Conservation (phyloP, 495 filamentous ascomycete species). For the Aspergillus sclerotiicarbonarius region DNA sequence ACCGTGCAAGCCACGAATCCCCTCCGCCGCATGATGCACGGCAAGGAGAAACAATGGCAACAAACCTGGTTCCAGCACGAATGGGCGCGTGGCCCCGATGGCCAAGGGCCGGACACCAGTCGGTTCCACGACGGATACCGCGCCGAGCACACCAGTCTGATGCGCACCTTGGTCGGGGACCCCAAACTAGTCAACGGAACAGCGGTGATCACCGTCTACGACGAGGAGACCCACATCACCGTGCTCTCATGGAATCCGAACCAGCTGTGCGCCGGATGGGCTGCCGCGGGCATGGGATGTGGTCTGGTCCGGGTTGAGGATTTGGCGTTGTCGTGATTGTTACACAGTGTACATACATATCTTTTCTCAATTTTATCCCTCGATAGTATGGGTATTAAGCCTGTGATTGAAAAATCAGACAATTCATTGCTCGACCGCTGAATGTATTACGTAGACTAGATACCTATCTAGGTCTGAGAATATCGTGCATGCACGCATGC, state of each 20-base stretch:
- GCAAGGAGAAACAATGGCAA: slow-evolving; percentile 54
- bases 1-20: slow-evolving; percentile 56
- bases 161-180: slow-evolving; percentile 32
- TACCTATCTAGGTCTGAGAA: neutral
- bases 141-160: slow-evolving; percentile 40
- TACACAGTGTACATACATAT: neutral
- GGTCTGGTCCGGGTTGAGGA: slow-evolving; percentile 70
- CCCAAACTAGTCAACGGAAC: slow-evolving; percentile 35
- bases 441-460: neutral
- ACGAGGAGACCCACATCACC: slow-evolving; percentile 57
- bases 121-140: slow-evolving; percentile 61
- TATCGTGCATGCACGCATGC: neutral
- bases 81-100: slow-evolving; percentile 42
- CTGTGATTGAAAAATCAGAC: neutral
- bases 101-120: slow-evolving; percentile 39
- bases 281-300: slow-evolving; percentile 58
- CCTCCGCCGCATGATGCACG: slow-evolving; percentile 50
- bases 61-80: slow-evolving; percentile 64
- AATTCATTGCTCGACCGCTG: neutral
- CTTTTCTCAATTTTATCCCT: neutral
- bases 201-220: slow-evolving; percentile 51
- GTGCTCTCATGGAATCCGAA: slow-evolving; percentile 67
- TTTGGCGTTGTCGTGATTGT: slow-evolving; percentile 45
- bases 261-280: slow-evolving; percentile 60
- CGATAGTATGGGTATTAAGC: neutral